A percentile compares a stretch with the other conserved stretches of the same genome.
Conservation (phyloP, 352 stramenopile genomes). For the Phytopythium chamaehyphon region DNA sequence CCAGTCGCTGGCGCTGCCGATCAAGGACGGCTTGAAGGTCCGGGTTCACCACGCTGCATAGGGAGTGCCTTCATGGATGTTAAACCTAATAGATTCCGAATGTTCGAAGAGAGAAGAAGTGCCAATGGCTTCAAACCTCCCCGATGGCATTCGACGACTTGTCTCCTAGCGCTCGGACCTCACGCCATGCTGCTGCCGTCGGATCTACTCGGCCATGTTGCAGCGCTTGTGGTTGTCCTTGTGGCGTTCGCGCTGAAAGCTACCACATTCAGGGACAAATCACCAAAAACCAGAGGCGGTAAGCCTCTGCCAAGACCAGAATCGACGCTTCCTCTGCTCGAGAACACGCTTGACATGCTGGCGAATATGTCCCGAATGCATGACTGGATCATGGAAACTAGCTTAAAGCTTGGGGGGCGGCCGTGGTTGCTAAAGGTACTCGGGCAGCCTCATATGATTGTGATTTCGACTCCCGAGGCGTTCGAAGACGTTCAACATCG, state of each 20-base stretch:
- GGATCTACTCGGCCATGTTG: no score
- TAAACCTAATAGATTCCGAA: no score
- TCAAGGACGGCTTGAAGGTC: conserved; percentile 15
- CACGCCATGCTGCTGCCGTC: no score
- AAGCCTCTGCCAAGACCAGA: background rate
- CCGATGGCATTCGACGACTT: no score
- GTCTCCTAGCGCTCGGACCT: no score
- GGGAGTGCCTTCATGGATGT: no score
- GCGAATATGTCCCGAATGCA: conserved; percentile 18
- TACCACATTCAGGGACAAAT: background rate
- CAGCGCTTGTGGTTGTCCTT: background rate
- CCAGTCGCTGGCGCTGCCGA: conserved; percentile 28
- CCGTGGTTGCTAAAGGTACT: conserved; percentile 27
- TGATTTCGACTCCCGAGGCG: conserved; percentile 22
- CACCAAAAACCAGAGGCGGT: background rate
- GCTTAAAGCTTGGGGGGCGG: conserved; percentile 13
- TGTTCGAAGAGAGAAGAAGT: no score
- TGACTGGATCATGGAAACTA: conserved; percentile 46
- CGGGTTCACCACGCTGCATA: background rate
- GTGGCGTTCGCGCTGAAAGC: background rate
- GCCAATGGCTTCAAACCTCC: no score
- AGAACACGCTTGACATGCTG: conserved; percentile 1
- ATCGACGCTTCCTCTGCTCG: background rate
- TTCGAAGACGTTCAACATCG: conserved; percentile 48
- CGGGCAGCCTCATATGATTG: conserved; percentile 21